Evolutionary conservation across 176 grass and related monocot genomes (phyloP).

Genomic region (Oryza officinalis): DNA sequence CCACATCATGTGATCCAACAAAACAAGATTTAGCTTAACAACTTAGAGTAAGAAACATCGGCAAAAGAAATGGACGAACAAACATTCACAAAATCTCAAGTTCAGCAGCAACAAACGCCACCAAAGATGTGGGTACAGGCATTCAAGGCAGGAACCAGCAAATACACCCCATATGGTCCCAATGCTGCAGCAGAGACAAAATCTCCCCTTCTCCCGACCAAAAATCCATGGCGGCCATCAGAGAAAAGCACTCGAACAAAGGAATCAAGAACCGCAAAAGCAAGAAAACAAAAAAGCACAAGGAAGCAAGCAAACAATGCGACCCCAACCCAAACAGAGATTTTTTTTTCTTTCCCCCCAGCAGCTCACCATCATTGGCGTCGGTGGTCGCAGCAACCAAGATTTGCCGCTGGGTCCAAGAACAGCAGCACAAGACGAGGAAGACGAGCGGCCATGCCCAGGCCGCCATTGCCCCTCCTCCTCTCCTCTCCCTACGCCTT

Average conservation of each 20-base stretch:
- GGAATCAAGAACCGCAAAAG: slow-evolving; percentile 1
- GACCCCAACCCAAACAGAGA: background rate
- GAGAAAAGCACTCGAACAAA: slow-evolving; percentile 13
- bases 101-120: background rate
- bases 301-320: background rate
- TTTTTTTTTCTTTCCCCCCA: background rate
- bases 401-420: slow-evolving; percentile 38
- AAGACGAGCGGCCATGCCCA: slow-evolving; percentile 25
- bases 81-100: slow-evolving; percentile 2
- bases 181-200: slow-evolving; percentile 23
- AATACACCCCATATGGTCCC: background rate
- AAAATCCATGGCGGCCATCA: slow-evolving; percentile 13
- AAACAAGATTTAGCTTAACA: slow-evolving; percentile 28
- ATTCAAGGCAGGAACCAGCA: background rate
- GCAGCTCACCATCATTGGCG: slow-evolving; percentile 47
- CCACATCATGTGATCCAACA: background rate
- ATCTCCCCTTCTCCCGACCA: background rate
- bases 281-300: background rate
- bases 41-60: background rate
- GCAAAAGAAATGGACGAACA: background rate
- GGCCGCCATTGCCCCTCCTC: slow-evolving; percentile 41
- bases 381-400: slow-evolving; percentile 47
- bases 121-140: background rate
- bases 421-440: background rate
- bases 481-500: background rate